A percentile compares a stretch with the other conserved stretches of the same genome.
These are phyloP conservation scores for Acer negundo DNA, from an alignment of 345 rosid genomes.

Conservation along the genomic window DNA sequence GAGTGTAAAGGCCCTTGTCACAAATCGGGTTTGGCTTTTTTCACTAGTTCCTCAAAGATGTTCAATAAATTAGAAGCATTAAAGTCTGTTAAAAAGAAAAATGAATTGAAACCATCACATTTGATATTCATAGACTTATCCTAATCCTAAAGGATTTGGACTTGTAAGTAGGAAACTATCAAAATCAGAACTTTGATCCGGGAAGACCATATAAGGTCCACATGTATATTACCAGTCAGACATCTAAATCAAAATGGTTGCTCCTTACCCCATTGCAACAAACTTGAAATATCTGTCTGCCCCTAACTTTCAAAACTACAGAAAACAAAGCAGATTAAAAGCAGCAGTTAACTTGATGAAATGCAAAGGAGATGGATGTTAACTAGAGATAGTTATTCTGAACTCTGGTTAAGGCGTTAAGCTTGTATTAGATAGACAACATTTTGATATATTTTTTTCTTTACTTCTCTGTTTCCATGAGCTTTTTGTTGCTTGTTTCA, in stretches of 20 bases:
- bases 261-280: neutral
- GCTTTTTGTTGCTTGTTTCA: neutral
- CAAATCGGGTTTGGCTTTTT: neutral
- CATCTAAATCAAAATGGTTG: neutral
- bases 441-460: neutral
- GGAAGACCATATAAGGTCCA: neutral
- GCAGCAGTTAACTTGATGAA: neutral
- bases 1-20: neutral
- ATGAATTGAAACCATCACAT: neutral
- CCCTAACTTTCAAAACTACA: neutral
- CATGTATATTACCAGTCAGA: neutral
- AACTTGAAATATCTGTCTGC: neutral
- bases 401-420: neutral
- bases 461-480: neutral
- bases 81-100: neutral
- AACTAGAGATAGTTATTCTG: neutral
- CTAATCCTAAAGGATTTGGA: neutral
- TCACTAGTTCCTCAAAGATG: neutral
- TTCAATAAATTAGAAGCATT: neutral
- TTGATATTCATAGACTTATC: neutral
- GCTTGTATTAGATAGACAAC: neutral
- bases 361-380: neutral
- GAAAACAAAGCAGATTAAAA: neutral
- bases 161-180: neutral
- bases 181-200: neutral